Evolutionary conservation across 257 asterid species (phyloP), one percentile per base, ranked within the genome.

Genomic region (Ilex asprella): DNA sequence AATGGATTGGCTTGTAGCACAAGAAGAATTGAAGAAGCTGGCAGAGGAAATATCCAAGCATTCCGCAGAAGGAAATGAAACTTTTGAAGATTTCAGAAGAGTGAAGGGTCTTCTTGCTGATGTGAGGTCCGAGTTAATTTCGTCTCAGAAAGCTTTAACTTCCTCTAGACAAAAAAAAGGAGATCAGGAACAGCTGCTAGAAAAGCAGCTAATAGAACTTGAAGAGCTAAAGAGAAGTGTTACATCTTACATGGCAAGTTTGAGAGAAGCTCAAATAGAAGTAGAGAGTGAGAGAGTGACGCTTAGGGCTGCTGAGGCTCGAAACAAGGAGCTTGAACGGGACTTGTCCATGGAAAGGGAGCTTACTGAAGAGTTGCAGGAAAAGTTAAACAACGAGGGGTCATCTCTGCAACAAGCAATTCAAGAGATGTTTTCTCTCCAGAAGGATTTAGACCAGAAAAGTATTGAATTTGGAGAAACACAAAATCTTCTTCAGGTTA

Each of bases 1-100:
- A 15, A 68, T 59, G 78, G 87, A 88, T 62, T 92, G 97, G 97
- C 76, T 89, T 62, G 68, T 83, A 63, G 79, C 79, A 16, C 94
- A 76, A 58, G 80, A 80, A 61, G 95, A 92, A 59, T 16, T 92
- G 75, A 86, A 79, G 75, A 83, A 58, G 68, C 79, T 89, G 30
- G 84, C 76, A 6, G 81, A 76, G 62, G 89, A 76, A 63, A 69
- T 86, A 32, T 75, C 82, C 31, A 85, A 82, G 72, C 85, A 71
- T 58, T 63, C 59, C n/a, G 73, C 62, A 44, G 83, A 81, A 79
- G 89, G 81, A 67, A 82, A 74, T 74, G 70, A 75, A 44, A 64
- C 95, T 50, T 21, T 53, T 57, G 82, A 81, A 65, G 97, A 85
- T 61, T 89, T 92, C 70, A 76, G 64, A 62, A 77, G 84, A 68